These are phyloP conservation scores for Trichomonas vaginalis DNA, from an alignment of 208 protist species.

Conservation along the genomic window DNA sequence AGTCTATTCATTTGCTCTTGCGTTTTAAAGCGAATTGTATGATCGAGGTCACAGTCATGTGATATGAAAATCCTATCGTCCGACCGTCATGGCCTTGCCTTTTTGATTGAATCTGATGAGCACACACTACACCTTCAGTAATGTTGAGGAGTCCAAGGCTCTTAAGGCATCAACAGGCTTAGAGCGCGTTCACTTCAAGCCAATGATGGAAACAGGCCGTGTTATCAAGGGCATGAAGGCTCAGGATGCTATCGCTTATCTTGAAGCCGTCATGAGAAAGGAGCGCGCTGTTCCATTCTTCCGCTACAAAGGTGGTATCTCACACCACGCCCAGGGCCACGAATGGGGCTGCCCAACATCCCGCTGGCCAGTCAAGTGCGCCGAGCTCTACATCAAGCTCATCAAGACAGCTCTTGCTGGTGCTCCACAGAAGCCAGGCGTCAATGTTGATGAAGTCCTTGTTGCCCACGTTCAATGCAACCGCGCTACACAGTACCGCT, in stretches of 20 bases:
- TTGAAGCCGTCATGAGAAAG: neutral
- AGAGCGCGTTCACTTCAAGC: neutral
- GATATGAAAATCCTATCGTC: too few species aligned
- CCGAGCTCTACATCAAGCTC: conserved; percentile 4
- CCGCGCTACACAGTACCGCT: neutral
- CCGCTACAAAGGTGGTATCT: conserved; percentile 3
- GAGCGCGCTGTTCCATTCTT: conserved; percentile 15
- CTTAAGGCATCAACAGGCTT: neutral
- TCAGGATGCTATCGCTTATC: neutral
- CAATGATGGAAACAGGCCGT: conserved; percentile 15
- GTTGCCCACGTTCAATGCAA: conserved; percentile 8
- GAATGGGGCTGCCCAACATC: neutral
- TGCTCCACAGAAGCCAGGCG: neutral
- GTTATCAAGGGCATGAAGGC: conserved; percentile 4
- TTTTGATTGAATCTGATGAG: neutral
- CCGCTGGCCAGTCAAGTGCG: neutral
- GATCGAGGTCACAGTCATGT: too few species aligned
- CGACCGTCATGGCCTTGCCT: too few species aligned
- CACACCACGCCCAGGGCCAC: neutral
- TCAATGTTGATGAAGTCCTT: neutral
- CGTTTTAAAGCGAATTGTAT: too few species aligned
- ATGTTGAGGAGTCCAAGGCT: neutral
- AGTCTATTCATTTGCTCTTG: too few species aligned
- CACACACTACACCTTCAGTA: neutral
- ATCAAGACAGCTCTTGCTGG: neutral